Base-by-base conservation (phyloP, 768 basidiomycete species). In the Mycena kentingensis region DNA sequence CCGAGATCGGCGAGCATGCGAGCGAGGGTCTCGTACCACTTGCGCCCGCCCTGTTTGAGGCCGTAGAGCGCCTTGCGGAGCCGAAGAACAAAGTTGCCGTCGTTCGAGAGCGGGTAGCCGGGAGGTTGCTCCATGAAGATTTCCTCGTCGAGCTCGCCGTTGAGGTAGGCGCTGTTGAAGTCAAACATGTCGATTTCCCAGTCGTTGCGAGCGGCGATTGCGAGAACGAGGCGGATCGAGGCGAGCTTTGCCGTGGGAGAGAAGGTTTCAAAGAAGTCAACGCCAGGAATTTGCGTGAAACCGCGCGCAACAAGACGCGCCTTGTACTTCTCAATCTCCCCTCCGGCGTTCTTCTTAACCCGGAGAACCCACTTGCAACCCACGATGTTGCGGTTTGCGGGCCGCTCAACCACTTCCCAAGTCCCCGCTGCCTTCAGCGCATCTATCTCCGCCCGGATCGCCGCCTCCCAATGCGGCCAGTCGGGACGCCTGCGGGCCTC, bases 251-350 rank as follows among this genome's bases (percentile, higher is more conserved):
- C 64, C 4, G 68, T 60, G 6, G 75, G 69, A 0, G 73, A 58
- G 41, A 62, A 71, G 1, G 70, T 74, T 6, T 74, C 68, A 27
- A 62, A 59, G 58, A 67, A 80, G 50, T 79, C 74, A 3, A 72
- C 52, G 0, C 77, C 73, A 4, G 63, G 67, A 5, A 67, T 60
- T 60, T 80, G 78, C 0, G n/a, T n/a, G n/a, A n/a, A n/a, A n/a
- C n/a, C n/a, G n/a, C n/a, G n/a, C n/a, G n/a, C n/a, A n/a, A n/a
- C n/a, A n/a, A n/a, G n/a, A n/a, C n/a, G n/a, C n/a, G n/a, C n/a
- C n/a, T n/a, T n/a, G n/a, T n/a, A n/a, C n/a, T n/a, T n/a, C n/a
- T n/a, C n/a, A n/a, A n/a, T n/a, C n/a, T n/a, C n/a, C n/a, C n/a
- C n/a, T n/a, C n/a, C n/a, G n/a, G n/a, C n/a, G n/a, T n/a, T n/a